Evolutionary conservation across 345 rosid species (phyloP), one percentile per base, ranked within the genome.

Genomic region (Corchorus capsularis): DNA sequence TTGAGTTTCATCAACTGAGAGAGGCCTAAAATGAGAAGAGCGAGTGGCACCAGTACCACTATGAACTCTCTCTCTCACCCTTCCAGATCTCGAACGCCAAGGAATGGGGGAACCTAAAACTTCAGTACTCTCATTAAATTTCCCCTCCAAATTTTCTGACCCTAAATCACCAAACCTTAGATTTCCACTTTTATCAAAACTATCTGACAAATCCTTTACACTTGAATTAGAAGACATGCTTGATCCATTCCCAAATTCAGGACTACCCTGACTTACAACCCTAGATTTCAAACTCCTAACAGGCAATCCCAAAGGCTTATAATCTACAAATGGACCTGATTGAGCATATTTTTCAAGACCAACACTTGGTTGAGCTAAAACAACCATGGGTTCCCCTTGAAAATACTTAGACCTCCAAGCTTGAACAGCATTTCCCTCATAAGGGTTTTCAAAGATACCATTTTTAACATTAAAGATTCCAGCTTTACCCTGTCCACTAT

Each of bases 281-380:
- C 81, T 80, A 5, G 90, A 86, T 71, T 83, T 88, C 49, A 94
- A 85, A 79, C 93, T 94, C 86, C 94, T 85, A 82, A 92, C 81
- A 0, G 98, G 98, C 81, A 94, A 91, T 7, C 94, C 96, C 83
- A 91, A 72, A 14, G 97, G 85, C 73, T 82, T 86, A 14, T 62
- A 79, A 53, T 69, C 82, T 57, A 71, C 75, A 55, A 72, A 54
- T 5, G 71, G 73, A 35, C 35, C 64, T 61, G 63, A 66, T 64
- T 75, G 63, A 69, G 72, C 79, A 41, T 72, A 77, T 1, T 70
- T 88, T 77, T 79, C 86, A 50, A 87, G 63, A 32, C 71, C 84
- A 82, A 77, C 80, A 71, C 77, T 86, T 4, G 90, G 84, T 74
- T 85, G 70, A 88, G 94, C 86, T 53, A 87, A 83, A 1, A 87